Base-by-base conservation (phyloP, 2,329 filamentous ascomycete species). In the Incumbomyces lentus region DNA sequence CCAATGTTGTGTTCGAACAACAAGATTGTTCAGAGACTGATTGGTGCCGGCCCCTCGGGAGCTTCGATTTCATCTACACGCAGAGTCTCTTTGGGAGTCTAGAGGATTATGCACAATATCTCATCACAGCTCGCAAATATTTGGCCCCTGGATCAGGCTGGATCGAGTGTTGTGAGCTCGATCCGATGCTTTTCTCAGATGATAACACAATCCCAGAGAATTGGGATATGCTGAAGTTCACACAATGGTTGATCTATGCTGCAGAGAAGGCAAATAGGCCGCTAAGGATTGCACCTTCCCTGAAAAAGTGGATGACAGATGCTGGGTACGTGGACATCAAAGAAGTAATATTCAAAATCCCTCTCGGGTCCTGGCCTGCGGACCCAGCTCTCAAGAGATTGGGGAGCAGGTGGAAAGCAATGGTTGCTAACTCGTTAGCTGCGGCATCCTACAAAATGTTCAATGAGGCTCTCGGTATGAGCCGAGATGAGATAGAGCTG, bases 1-100 rank as follows among this genome's bases (percentile, higher is more conserved):
- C 76, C 14, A 89, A 89, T 52, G 81, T 87, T 12, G 76, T 79
- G 51, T 89, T 89, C 54, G 78, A 79, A 50, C 74, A 89, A 38
- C 82, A 87, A 58, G 83, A 88, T 56, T 71, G 72, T 58, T 71
- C 73, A 2, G 76, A 79, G 57, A 67, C 71, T 1, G 73, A 82
- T 46, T 80, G 78, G 77, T 65, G 75, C 64, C 59, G 76, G 64
- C 64, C 69, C 4, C 56, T 64, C 0, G 55, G 69, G 46, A 57
- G 69, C 52, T 71, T 81, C 55, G 78, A 82, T 60, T 74, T 74
- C 49, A 71, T 83, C 48, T 79, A 81, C 60, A 70, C 75, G 2
- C 70, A 75, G 37, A 66, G 77, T 55, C 69, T 84, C 63, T 66
- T 69, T 2, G 80, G 79, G 16, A 70, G 72, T 40, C 73, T 82